Evolutionary conservation across 306 rosid species (phyloP).

Genomic region (Mucuna pruriens): DNA sequence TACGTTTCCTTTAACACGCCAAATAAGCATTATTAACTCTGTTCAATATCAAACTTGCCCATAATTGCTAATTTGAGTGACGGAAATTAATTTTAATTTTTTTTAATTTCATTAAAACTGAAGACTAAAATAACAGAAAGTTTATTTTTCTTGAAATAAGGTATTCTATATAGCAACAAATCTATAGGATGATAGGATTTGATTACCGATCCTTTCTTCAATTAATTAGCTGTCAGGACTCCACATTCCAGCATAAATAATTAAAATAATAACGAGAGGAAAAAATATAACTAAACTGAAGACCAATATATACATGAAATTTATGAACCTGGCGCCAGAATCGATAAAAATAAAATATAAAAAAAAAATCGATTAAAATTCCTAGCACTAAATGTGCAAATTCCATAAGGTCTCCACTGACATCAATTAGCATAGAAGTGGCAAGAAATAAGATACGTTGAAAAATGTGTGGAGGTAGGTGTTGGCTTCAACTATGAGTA

Average conservation of each 20-base stretch:
- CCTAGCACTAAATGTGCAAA: not conserved
- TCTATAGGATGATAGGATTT: no score
- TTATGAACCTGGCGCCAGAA: constrained; percentile 8
- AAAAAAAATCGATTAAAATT: not conserved
- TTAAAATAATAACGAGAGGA: no score
- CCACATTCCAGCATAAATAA: not conserved
- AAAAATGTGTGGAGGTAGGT: constrained; percentile 13
- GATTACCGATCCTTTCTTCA: not conserved
- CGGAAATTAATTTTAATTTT: no score
- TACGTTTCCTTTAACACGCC: no score
- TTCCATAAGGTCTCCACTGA: constrained; percentile 5
- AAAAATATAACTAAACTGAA: not conserved
- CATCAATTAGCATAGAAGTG: not conserved
- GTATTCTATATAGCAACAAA: no score
- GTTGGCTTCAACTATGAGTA: constrained; percentile 39
- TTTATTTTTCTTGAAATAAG: no score
- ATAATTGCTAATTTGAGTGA: no score
- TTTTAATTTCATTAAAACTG: no score
- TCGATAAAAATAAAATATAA: not conserved
- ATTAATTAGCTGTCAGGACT: constrained; percentile 8
- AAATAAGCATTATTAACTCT: no score
- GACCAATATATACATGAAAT: not conserved
- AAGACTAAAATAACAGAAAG: no score
- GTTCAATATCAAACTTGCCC: no score
- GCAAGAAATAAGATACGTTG: not conserved